These are phyloP conservation scores for Cytospora leucostoma DNA, from an alignment of 2,329 filamentous ascomycete species.

Conservation along the genomic window DNA sequence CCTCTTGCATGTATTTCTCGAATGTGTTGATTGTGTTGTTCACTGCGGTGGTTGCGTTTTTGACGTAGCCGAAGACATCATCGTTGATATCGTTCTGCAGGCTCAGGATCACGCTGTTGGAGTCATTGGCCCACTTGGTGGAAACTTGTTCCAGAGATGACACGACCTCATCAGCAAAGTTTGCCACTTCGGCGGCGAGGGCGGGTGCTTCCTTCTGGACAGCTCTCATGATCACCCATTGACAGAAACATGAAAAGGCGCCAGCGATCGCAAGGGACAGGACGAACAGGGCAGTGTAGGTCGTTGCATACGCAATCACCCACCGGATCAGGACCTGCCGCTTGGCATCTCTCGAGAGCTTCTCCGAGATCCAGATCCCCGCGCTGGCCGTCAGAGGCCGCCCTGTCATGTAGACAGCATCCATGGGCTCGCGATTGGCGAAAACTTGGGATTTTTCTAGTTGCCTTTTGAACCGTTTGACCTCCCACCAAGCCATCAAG, in stretches of 20 bases:
- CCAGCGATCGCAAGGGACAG: slow-evolving; percentile 81
- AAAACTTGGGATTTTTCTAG: slow-evolving; percentile 69
- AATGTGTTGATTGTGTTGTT: slow-evolving; percentile 86
- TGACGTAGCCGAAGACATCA: slow-evolving; percentile 85
- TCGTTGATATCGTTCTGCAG: slow-evolving; percentile 70
- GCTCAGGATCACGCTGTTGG: slow-evolving; percentile 67
- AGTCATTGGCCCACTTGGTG: slow-evolving; percentile 71
- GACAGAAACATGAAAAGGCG: slow-evolving; percentile 79
- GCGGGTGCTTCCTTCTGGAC: slow-evolving; percentile 76
- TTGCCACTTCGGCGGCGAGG: slow-evolving; percentile 71
- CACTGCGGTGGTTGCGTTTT: slow-evolving; percentile 76
- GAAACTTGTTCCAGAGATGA: slow-evolving; percentile 72
- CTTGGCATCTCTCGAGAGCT: slow-evolving; percentile 57
- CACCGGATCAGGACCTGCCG: slow-evolving; percentile 76
- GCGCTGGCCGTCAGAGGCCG: slow-evolving; percentile 72
- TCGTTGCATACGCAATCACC: slow-evolving; percentile 86
- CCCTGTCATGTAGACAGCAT: slow-evolving; percentile 85
- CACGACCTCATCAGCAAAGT: slow-evolving; percentile 79
- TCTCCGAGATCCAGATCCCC: slow-evolving; percentile 70
- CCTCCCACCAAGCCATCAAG: slow-evolving; percentile 80
- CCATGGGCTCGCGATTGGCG: slow-evolving; percentile 72
- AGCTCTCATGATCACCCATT: slow-evolving; percentile 73
- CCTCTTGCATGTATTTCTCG: slow-evolving; percentile 72
- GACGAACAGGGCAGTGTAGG: slow-evolving; percentile 80
- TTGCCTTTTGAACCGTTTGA: slow-evolving; percentile 74